These are phyloP conservation scores for Sporothrix schenckii DNA, from an alignment of 2,329 filamentous ascomycete species.

Conservation along the genomic window DNA sequence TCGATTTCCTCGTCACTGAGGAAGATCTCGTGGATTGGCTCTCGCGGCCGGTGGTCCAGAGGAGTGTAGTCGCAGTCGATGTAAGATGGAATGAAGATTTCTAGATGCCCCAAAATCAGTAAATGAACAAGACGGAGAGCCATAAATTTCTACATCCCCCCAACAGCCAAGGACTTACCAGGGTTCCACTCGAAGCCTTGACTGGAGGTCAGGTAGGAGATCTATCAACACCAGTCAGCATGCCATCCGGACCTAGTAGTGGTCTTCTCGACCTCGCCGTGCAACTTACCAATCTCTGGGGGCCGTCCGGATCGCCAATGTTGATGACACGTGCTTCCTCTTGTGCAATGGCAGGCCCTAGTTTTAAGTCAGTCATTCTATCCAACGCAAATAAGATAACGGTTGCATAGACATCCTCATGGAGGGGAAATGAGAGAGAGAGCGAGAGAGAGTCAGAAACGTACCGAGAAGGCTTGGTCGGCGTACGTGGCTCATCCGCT, in stretches of 20 bases:
- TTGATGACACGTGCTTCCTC: conserved; percentile 81
- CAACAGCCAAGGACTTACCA: conserved; percentile 50
- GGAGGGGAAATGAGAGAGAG: neutral
- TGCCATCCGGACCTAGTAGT: conserved; percentile 31
- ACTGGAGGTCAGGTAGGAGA: conserved; percentile 76
- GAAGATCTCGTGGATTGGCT: conserved; percentile 76
- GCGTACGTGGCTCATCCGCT: conserved; percentile 56
- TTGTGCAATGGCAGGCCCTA: conserved; percentile 71
- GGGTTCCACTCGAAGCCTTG: conserved; percentile 86
- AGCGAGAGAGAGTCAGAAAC: conserved; percentile 35
- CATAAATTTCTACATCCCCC: neutral
- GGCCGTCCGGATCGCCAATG: conserved; percentile 73
- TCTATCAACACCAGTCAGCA: conserved; percentile 51
- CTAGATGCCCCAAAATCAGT: conserved; percentile 45
- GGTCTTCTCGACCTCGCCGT: neutral
- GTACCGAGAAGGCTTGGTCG: conserved; percentile 66
- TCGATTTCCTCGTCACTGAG: conserved; percentile 76
- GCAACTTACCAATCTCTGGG: conserved; percentile 66
- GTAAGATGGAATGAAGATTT: conserved; percentile 81
- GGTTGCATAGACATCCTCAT: neutral
- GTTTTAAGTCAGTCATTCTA: conserved; percentile 39
- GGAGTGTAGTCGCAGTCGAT: conserved; percentile 74
- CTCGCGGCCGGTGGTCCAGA: conserved; percentile 69
- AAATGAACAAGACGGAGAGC: neutral
- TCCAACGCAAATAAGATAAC: too few relatives aligned